Percentiles rank a stretch among this genome's conserved stretches.
Evolutionary conservation across 2,329 filamentous ascomycete genomes (phyloP).

Genomic region (Cladosporium sp.): DNA sequence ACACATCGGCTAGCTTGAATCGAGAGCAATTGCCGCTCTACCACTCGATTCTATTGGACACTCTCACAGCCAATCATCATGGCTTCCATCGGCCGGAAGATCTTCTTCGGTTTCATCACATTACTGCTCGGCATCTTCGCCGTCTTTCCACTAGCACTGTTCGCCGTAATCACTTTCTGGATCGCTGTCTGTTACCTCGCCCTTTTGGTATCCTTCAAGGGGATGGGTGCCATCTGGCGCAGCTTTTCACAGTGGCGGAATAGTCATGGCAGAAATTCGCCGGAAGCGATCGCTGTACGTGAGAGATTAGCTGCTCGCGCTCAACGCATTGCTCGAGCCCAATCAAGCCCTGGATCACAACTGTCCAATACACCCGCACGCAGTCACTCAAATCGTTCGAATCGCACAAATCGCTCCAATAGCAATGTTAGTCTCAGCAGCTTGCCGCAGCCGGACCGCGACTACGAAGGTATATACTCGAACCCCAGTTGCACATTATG

Average conservation of each 20-base stretch:
- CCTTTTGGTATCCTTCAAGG: background rate
- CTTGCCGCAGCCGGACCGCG: background rate
- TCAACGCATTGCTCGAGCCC: background rate
- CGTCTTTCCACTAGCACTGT: background rate
- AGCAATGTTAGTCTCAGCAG: background rate
- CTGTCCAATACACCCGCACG: background rate
- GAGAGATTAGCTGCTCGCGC: background rate
- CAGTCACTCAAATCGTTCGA: background rate
- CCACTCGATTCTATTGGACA: too few relatives aligned
- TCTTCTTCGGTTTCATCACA: background rate
- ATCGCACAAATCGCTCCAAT: background rate
- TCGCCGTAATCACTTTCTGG: background rate
- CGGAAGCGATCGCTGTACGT: background rate
- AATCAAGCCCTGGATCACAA: background rate
- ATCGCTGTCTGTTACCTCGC: background rate
- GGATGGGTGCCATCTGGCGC: background rate
- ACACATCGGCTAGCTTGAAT: too few relatives aligned
- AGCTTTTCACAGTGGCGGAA: background rate
- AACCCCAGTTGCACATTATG: background rate
- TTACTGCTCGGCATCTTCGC: background rate
- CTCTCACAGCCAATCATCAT: background rate
- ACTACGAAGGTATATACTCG: background rate
- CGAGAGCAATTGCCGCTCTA: too few relatives aligned
- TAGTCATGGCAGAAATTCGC: background rate
- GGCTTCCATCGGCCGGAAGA: background rate